phyloP scores from a whole-genome alignment of 2,329 filamentous ascomycete genomes.

The Aspergillus glaucus region DNA sequence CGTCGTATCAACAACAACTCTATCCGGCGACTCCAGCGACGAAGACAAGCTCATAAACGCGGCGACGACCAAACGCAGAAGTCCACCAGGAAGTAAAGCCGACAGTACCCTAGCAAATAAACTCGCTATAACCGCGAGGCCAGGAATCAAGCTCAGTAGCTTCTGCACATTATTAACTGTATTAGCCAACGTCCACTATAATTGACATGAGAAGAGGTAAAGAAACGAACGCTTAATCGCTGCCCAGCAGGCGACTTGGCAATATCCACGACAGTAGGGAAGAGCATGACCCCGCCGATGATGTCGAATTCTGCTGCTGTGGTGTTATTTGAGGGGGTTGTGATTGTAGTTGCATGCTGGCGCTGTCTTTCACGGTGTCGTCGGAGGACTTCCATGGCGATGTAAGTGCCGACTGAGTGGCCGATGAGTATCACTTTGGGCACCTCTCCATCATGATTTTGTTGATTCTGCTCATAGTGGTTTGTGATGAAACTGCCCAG shows the following conservation, averaged over 20 bases:
- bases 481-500: conserved; percentile 34
- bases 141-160: conserved; percentile 30
- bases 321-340: no score
- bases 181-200: background rate
- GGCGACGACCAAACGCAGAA: conserved; percentile 39
- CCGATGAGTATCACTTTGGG: conserved; percentile 59
- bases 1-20: conserved; percentile 43
- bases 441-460: background rate
- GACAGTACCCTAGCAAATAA: conserved; percentile 40
- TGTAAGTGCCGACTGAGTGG: conserved; percentile 69
- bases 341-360: background rate
- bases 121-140: conserved; percentile 30
- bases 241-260: conserved; percentile 56
- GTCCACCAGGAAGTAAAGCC: conserved; percentile 32
- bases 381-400: conserved; percentile 62
- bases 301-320: conserved; percentile 28
- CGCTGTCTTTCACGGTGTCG: conserved; percentile 41
- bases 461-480: background rate
- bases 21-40: conserved; percentile 22
- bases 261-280: conserved; percentile 69
- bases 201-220: background rate
- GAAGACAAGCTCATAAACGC: conserved; percentile 25
- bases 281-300: conserved; percentile 57
- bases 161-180: conserved; percentile 13
- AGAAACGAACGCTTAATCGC: conserved; percentile 37